Evolutionary conservation across 75 land plant species (phyloP).

Genomic region (Sequoia sempervirens): DNA sequence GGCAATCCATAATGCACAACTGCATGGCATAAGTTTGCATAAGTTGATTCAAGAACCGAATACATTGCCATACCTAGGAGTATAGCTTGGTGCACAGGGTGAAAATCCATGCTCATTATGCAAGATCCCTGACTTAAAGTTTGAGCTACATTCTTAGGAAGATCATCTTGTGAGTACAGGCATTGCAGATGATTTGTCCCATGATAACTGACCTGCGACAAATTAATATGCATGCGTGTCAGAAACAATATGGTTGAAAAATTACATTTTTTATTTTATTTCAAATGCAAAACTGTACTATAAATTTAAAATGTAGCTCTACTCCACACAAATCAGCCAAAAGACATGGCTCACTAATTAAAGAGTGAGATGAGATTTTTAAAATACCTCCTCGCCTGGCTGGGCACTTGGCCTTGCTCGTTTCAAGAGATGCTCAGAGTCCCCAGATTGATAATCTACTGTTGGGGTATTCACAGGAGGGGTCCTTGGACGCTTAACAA

Average conservation of each 20-base stretch:
- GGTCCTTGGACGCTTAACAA: constrained; percentile 68
- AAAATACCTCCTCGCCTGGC: constrained; percentile 53
- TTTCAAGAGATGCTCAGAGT: constrained; percentile 72
- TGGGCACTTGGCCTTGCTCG: constrained; percentile 49
- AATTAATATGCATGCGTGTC: background rate
- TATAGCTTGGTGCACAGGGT: constrained; percentile 66
- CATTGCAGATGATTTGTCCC: constrained; percentile 40
- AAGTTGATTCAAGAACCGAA: background rate
- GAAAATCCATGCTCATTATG: constrained; percentile 87
- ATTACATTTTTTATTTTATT: background rate
- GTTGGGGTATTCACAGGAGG: constrained; percentile 46
- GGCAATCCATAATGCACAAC: background rate
- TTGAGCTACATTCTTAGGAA: constrained; percentile 71
- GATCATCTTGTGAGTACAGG: constrained; percentile 59
- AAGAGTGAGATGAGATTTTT: background rate
- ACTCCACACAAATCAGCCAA: background rate
- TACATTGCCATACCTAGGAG: constrained; percentile 52
- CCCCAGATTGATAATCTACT: constrained; percentile 66
- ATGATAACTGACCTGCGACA: constrained; percentile 40
- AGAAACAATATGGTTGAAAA: background rate
- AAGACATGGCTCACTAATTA: background rate
- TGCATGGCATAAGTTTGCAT: background rate
- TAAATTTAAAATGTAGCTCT: background rate
- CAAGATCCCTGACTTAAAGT: constrained; percentile 66
- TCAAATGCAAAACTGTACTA: background rate